Percentiles rank a stretch among this genome's conserved stretches.
Conservation (phyloP, 1,284 basidiomycete genomes). For the Vanrija sp. region DNA sequence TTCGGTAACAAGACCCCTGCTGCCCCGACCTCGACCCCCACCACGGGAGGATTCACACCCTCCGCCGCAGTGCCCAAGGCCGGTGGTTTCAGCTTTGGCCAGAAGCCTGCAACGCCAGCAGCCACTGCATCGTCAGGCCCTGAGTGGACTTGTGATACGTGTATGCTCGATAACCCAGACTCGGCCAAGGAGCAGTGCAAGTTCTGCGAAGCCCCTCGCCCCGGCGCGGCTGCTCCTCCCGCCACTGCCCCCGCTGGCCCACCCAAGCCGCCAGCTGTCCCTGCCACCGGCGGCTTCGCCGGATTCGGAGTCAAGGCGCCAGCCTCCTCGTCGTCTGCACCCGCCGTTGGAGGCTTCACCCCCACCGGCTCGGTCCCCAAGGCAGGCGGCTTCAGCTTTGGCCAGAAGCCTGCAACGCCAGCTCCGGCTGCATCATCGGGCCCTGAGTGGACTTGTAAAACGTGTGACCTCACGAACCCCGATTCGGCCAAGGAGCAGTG, state of each 20-base stretch:
- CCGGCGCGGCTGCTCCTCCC: slow-evolving; percentile 18
- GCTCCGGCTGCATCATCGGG: neutral
- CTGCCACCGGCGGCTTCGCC: neutral
- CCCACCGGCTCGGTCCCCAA: neutral
- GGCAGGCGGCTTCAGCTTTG: slow-evolving; percentile 6
- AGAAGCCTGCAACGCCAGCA: neutral
- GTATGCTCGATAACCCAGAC: slow-evolving; percentile 53
- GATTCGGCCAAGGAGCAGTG: slow-evolving; percentile 53
- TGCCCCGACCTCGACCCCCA: neutral
- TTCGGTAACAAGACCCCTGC: neutral
- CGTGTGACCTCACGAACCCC: slow-evolving; percentile 54
- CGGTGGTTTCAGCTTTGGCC: neutral
- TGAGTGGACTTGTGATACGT: slow-evolving; percentile 54
- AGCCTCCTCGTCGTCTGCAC: neutral
- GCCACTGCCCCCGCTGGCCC: neutral
- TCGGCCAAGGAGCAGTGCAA: slow-evolving; percentile 53
- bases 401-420: neutral
- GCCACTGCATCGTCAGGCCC: slow-evolving; percentile 7
- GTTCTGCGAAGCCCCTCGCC: slow-evolving; percentile 54
- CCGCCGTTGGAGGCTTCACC: neutral
- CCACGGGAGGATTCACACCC: neutral
- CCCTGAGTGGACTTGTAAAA: slow-evolving; percentile 53
- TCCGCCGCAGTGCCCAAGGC: neutral
- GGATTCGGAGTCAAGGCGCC: neutral
- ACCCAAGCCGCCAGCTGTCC: neutral